phyloP scores from a whole-genome alignment of 2,329 filamentous ascomycete species.

The Teratosphaeria pseudoeucalypti region DNA sequence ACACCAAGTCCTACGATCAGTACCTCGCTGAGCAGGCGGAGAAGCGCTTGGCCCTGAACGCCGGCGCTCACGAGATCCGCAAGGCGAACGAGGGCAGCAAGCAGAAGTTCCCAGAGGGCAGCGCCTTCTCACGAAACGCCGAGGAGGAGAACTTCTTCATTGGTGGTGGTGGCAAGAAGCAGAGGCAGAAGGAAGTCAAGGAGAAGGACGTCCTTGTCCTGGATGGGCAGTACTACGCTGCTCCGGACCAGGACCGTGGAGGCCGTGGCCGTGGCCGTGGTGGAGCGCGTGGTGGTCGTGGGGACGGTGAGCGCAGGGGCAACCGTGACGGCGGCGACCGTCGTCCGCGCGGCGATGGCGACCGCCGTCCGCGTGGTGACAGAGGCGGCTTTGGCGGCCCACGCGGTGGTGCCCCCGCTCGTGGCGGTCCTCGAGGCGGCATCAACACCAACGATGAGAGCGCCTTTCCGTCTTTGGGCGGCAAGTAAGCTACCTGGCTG shows the following conservation, averaged over 20 bases:
- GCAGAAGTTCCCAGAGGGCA: constrained; percentile 89
- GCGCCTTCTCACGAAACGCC: constrained; percentile 46
- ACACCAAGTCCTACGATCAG: constrained; percentile 79
- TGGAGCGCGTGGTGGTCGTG: constrained; percentile 30
- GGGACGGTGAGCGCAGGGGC: constrained; percentile 30
- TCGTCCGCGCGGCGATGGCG: constrained; percentile 36
- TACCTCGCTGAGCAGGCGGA: constrained; percentile 69
- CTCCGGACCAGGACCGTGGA: constrained; percentile 45
- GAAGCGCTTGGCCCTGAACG: constrained; percentile 64
- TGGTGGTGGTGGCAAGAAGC: constrained; percentile 62
- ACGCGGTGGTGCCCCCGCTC: constrained; percentile 19
- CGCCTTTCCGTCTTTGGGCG: constrained; percentile 27
- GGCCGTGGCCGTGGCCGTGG: constrained; percentile 42
- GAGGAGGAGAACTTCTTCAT: constrained; percentile 66
- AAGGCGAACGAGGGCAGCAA: constrained; percentile 87
- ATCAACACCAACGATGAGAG: constrained; percentile 23
- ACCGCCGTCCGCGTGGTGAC: constrained; percentile 37
- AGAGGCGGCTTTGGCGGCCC: constrained; percentile 35
- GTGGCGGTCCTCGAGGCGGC: constrained; percentile 14
- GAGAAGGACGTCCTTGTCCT: constrained; percentile 82
- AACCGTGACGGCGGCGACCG: constrained; percentile 42
- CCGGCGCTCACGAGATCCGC: constrained; percentile 61
- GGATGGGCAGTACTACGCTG: constrained; percentile 58
- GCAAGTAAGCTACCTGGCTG: background rate
- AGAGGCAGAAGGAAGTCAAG: constrained; percentile 70